A percentile compares a stretch with the other conserved stretches of the same genome.
Conservation (phyloP, 148 eudicot species). For the Vaccinium vitisidaea region DNA sequence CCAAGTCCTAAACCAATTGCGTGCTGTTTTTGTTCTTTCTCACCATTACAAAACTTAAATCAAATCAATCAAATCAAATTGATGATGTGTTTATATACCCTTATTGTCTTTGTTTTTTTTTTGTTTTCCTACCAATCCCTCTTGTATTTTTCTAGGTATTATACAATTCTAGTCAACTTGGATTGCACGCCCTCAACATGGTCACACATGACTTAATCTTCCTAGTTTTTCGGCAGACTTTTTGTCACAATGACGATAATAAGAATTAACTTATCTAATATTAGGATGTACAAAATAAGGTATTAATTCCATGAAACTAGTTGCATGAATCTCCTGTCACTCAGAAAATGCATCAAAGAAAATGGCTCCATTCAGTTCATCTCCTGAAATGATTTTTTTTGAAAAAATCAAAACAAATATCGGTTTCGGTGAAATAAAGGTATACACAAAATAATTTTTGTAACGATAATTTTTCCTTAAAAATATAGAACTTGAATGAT, state of each 20-base stretch:
- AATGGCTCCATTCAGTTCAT: not conserved
- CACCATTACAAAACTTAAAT: not conserved
- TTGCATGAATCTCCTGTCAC: no score
- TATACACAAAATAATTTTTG: no score
- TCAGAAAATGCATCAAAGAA: not conserved
- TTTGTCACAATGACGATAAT: not conserved
- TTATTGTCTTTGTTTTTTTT: not conserved
- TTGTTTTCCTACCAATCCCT: not conserved
- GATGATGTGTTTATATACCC: not conserved
- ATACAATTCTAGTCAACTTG: not conserved
- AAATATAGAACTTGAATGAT: no score
- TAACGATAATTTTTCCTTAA: no score
- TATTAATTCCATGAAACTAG: not conserved
- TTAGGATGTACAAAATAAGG: not conserved
- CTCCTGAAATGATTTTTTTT: not conserved
- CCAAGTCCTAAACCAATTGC: not conserved
- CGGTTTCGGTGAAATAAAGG: not conserved
- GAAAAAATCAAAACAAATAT: no score
- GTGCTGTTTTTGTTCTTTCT: not conserved
- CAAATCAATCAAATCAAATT: not conserved
- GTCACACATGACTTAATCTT: not conserved
- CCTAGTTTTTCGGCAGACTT: conserved; percentile 6
- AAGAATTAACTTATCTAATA: not conserved
- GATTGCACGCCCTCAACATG: conserved; percentile 6
- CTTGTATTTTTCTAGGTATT: not conserved